Evolutionary conservation across 1,284 basidiomycete species (phyloP).

Genomic region (Rhodotorula sp.): DNA sequence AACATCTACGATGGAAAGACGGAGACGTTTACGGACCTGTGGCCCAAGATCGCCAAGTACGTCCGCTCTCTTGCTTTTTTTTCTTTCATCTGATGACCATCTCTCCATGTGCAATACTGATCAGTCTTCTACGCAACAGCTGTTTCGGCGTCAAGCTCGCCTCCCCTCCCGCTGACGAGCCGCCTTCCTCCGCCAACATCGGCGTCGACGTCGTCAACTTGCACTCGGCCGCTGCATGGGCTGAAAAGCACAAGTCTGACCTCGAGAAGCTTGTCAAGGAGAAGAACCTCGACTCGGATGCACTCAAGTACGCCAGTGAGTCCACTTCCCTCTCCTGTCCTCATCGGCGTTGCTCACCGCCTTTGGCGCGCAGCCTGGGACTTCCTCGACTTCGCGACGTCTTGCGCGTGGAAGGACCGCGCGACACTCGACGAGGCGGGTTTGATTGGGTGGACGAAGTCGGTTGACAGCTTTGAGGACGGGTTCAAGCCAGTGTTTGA

Average conservation of each 20-base stretch:
- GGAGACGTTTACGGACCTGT: neutral
- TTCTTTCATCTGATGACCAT: neutral
- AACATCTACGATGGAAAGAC: conserved; percentile 15
- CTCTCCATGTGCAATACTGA: neutral
- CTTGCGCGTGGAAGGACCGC: conserved; percentile 5
- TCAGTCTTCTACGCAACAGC: neutral
- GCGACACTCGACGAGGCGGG: conserved; percentile 6
- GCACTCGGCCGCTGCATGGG: neutral
- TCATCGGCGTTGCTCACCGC: no score
- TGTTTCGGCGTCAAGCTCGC: conserved; percentile 2
- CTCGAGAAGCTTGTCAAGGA: neutral
- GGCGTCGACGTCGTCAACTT: neutral
- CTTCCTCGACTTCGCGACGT: conserved; percentile 18
- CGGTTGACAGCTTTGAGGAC: neutral
- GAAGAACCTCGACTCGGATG: neutral
- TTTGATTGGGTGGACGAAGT: conserved; percentile 4
- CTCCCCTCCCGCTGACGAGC: neutral
- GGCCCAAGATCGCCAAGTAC: conserved; percentile 10
- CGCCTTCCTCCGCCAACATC: neutral
- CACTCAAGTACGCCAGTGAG: conserved; percentile 6
- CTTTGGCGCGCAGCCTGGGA: neutral
- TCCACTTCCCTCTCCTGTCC: no score
- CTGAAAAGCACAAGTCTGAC: neutral
- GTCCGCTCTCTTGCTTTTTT: neutral
- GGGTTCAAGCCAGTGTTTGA: conserved; percentile 10